Percentiles rank a stretch among this genome's conserved stretches.
phyloP scores from a whole-genome alignment of 768 basidiomycete genomes.

The Termitomyces sp. region DNA sequence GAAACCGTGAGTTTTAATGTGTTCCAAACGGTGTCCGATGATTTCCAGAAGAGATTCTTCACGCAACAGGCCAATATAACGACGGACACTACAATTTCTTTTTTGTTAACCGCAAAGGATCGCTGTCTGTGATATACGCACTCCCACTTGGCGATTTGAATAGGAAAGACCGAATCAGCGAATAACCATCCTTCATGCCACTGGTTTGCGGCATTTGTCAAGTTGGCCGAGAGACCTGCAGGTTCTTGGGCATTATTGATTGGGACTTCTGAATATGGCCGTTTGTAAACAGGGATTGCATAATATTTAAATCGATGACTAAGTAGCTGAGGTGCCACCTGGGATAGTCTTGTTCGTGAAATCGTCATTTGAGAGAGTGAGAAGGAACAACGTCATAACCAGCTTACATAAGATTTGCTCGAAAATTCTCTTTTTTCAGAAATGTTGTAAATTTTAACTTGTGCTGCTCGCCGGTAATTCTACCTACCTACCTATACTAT shows the following conservation, averaged over 20 bases:
- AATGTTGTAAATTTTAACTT: no score
- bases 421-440: no score
- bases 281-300: neutral
- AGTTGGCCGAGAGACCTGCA: neutral
- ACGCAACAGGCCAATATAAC: conserved; percentile 58
- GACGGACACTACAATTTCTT: conserved; percentile 47
- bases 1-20: conserved; percentile 55
- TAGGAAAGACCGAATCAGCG: conserved; percentile 76
- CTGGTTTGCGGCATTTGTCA: neutral
- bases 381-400: neutral
- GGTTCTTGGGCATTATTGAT: neutral
- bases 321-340: neutral
- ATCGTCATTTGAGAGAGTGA: neutral
- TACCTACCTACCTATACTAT: no score
- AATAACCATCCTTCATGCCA: conserved; percentile 48
- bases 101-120: conserved; percentile 3
- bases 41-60: conserved; percentile 52
- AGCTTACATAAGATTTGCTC: no score
- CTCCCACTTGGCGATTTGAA: conserved; percentile 72
- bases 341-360: neutral
- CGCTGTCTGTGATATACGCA: conserved; percentile 31
- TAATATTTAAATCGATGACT: neutral
- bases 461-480: no score
- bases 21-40: conserved; percentile 45
- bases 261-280: neutral